Evolutionary conservation across 2,329 filamentous ascomycete species (phyloP), one percentile per base, ranked within the genome.

Genomic region (Hymenoscyphus fructigenus): DNA sequence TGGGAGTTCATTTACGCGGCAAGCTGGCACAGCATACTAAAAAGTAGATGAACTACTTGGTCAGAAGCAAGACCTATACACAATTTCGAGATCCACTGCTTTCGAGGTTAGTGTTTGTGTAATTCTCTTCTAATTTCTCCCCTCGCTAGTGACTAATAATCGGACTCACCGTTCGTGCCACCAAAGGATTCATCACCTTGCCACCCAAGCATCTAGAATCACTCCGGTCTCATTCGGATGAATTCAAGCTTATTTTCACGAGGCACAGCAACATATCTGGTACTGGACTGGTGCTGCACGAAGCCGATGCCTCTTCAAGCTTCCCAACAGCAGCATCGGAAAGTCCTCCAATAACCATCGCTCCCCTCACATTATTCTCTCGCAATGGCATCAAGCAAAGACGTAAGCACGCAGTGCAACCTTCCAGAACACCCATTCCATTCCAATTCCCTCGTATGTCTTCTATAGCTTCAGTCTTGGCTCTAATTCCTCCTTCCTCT

Each of bases 401-500:
- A 15, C 36, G 36, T 38, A 38, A 38, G 36, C 36, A 53, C 20
- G 47, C 47, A 53, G 20, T 53, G 20, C 14, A 53, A 53, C 47
- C 47, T 50, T 23, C 20, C 44, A 50, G 44, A 50, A 50, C 20
- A 23, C n/a, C 44, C 44, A 20, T 53, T 53, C 47, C 47, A 53
- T 10, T 23, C 9, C n/a, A 14, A n/a, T 4, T 23, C 17, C 9
- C 9, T 47, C n/a, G 17, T 14, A 41, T 9, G n/a, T 47, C 41
- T 20, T 47, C 41, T 47, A 47, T 47, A 20, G n/a, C n/a, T 47
- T 47, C 41, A 47, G 47, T 28, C 47, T 53, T 53, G 47, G 47
- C 47, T 53, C 7, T 23, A 53, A 23, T 53, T 53, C 12, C 47
- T 53, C 47, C 47, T 53, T 53, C 47, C 47, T 53, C 47, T 53